A percentile compares a stretch with the other conserved stretches of the same genome.
These are phyloP conservation scores for Nowakowskiella sp. DNA, from an alignment of 192 early-diverging fungal genomes.

Conservation along the genomic window DNA sequence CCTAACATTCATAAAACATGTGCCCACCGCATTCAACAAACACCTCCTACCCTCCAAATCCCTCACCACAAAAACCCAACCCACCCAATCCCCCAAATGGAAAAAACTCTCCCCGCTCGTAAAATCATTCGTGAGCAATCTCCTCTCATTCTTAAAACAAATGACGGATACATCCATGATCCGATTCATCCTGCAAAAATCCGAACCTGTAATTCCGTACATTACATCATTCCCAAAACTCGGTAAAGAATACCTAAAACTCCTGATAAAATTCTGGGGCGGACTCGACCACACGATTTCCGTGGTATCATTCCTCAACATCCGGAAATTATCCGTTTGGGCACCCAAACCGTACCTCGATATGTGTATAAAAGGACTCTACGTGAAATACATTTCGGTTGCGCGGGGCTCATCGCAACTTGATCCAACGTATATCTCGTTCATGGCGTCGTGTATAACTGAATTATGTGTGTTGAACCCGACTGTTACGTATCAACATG, in stretches of 20 bases:
- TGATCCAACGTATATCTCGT: conserved; percentile 73
- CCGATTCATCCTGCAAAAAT: conserved; percentile 74
- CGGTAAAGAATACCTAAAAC: conserved; percentile 76
- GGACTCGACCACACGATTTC: conserved; percentile 60
- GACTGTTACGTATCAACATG: conserved; percentile 81
- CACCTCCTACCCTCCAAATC: conserved; percentile 30
- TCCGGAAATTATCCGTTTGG: conserved; percentile 61
- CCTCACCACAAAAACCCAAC: conserved; percentile 28
- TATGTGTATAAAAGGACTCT: conserved; percentile 48
- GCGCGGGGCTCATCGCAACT: conserved; percentile 66
- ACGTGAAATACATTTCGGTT: neutral
- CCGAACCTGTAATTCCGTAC: conserved; percentile 64
- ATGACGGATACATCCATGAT: conserved; percentile 81
- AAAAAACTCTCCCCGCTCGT: conserved; percentile 61
- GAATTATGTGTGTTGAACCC: conserved; percentile 77
- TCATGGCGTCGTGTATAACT: conserved; percentile 89
- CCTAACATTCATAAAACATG: conserved; percentile 61
- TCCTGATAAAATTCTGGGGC: conserved; percentile 55
- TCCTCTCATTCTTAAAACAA: conserved; percentile 67
- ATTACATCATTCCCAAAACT: conserved; percentile 74
- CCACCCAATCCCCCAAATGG: conserved; percentile 53
- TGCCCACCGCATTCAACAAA: conserved; percentile 60
- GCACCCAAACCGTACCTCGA: conserved; percentile 54
- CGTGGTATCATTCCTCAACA: conserved; percentile 74
- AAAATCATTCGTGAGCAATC: conserved; percentile 72